phyloP scores from a whole-genome alignment of 1,139 yeast genomes.

The Wickerhamiella infanticola region DNA sequence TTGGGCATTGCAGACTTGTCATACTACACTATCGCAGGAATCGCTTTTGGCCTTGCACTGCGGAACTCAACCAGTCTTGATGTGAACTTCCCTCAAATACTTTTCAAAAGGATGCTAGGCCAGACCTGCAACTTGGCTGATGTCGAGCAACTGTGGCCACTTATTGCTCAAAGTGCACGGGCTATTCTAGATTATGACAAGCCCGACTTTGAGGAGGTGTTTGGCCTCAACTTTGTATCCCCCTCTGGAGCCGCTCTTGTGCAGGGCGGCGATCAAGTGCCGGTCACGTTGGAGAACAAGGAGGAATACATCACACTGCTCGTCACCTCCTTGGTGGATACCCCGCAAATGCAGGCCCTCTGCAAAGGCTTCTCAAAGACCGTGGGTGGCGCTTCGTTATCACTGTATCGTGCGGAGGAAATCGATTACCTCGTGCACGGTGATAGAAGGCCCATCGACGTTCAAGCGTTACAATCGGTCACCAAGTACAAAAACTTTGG shows the following conservation, averaged over 20 bases:
- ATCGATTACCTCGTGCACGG: slow-evolving; percentile 70
- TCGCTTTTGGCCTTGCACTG: slow-evolving; percentile 75
- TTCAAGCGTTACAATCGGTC: slow-evolving; percentile 48
- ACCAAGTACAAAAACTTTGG: slow-evolving; percentile 58
- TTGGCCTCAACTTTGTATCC: slow-evolving; percentile 35
- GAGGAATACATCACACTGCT: slow-evolving; percentile 47
- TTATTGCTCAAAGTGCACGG: slow-evolving; percentile 41
- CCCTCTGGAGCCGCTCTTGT: slow-evolving; percentile 31
- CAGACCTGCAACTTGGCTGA: slow-evolving; percentile 45
- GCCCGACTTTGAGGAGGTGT: slow-evolving; percentile 32
- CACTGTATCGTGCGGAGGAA: slow-evolving; percentile 68
- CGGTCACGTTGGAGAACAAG: slow-evolving; percentile 44
- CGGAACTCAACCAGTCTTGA: slow-evolving; percentile 82
- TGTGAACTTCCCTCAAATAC: slow-evolving; percentile 54
- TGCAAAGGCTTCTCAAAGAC: slow-evolving; percentile 58
- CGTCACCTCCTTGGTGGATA: slow-evolving; percentile 38
- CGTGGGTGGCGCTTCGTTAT: slow-evolving; percentile 64
- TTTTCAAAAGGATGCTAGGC: slow-evolving; percentile 59
- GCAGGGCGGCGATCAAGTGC: slow-evolving; percentile 36
- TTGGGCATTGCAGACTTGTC: slow-evolving; percentile 38
- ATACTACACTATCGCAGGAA: slow-evolving; percentile 64
- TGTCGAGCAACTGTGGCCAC: slow-evolving; percentile 51
- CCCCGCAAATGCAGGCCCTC: slow-evolving; percentile 41
- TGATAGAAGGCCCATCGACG: slow-evolving; percentile 51
- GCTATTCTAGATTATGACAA: slow-evolving; percentile 36